A percentile compares a stretch with the other conserved stretches of the same genome.
These are phyloP conservation scores for Pseudocercospora crystallina DNA, from an alignment of 2,329 filamentous ascomycete genomes.

Conservation along the genomic window DNA sequence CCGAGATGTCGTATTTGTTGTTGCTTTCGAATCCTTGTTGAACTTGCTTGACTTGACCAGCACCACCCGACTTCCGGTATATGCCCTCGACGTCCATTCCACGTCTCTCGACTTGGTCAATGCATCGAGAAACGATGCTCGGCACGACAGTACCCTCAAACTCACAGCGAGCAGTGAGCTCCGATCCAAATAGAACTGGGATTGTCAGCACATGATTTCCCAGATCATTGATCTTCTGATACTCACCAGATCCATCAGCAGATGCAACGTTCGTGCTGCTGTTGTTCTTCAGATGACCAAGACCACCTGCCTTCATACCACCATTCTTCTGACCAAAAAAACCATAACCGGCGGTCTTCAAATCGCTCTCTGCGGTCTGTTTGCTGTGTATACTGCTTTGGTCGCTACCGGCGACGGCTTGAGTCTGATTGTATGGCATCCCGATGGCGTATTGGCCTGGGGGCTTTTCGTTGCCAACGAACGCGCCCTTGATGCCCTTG, in stretches of 20 bases:
- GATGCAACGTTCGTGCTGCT: conserved; percentile 45
- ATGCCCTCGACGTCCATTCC: conserved; percentile 98
- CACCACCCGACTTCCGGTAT: conserved; percentile 94
- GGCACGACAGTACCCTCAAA: conserved; percentile 88
- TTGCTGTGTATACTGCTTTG: conserved; percentile 29
- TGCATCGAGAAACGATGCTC: conserved; percentile 85
- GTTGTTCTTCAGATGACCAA: conserved; percentile 43
- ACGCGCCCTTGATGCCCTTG: conserved; percentile 90
- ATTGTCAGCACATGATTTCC: conserved; percentile 22
- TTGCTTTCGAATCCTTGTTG: conserved; percentile 88
- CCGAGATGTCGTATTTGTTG: conserved; percentile 79
- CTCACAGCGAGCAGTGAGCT: conserved; percentile 80
- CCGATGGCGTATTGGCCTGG: conserved; percentile 32
- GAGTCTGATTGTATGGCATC: conserved; percentile 34
- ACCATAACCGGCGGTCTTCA: conserved; percentile 30
- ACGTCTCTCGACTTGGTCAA: conserved; percentile 91
- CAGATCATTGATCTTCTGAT: not conserved
- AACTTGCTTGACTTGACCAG: conserved; percentile 84
- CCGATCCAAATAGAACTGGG: conserved; percentile 77
- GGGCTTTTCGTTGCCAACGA: conserved; percentile 52
- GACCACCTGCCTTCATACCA: conserved; percentile 29
- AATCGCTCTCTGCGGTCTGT: conserved; percentile 17
- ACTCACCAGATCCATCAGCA: conserved; percentile 35
- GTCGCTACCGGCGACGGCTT: conserved; percentile 34
- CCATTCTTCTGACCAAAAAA: conserved; percentile 40